A percentile compares a stretch with the other conserved stretches of the same genome.
Conservation (phyloP, 495 filamentous ascomycete species). For the Viridothelium virens region DNA sequence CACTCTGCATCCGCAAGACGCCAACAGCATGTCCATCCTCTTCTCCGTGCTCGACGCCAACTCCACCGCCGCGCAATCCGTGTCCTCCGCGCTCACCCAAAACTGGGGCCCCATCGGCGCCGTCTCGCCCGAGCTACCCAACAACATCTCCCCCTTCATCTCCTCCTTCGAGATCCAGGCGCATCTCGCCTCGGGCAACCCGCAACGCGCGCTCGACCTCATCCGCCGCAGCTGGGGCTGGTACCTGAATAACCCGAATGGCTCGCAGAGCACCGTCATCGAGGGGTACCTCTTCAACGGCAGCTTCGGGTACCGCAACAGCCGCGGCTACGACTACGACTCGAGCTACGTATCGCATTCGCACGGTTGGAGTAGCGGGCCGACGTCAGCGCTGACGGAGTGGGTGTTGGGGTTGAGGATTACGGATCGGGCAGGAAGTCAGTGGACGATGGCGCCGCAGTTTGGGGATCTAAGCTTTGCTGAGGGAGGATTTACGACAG, state of each 20-base stretch:
- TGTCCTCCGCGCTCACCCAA: constrained; percentile 25
- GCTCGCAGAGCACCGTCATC: constrained; percentile 30
- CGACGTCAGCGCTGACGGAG: constrained; percentile 29
- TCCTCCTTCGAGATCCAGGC: constrained; percentile 33
- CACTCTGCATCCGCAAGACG: constrained; percentile 26
- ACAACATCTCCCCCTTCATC: constrained; percentile 35
- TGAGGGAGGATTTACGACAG: constrained; percentile 31
- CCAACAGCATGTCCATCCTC: constrained; percentile 29
- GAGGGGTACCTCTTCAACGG: constrained; percentile 33
- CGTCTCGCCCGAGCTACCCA: constrained; percentile 28
- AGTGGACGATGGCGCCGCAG: constrained; percentile 29
- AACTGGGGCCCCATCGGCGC: constrained; percentile 35
- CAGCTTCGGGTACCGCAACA: constrained; percentile 28
- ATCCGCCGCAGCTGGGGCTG: constrained; percentile 35
- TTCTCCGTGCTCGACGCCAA: constrained; percentile 24
- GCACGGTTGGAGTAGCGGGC: constrained; percentile 35
- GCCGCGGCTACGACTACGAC: constrained; percentile 22
- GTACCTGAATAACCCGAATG: constrained; percentile 34
- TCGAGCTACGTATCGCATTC: constrained; percentile 29
- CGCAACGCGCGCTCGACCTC: constrained; percentile 30
- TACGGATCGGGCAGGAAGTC: constrained; percentile 18
- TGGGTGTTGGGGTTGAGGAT: constrained; percentile 29
- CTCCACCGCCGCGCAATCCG: constrained; percentile 19
- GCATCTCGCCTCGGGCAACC: constrained; percentile 27
- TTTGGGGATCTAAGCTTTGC: constrained; percentile 29